A percentile compares a stretch with the other conserved stretches of the same genome.
phyloP scores from a whole-genome alignment of 2,329 filamentous ascomycete species.

The Botrytis tulipae region DNA sequence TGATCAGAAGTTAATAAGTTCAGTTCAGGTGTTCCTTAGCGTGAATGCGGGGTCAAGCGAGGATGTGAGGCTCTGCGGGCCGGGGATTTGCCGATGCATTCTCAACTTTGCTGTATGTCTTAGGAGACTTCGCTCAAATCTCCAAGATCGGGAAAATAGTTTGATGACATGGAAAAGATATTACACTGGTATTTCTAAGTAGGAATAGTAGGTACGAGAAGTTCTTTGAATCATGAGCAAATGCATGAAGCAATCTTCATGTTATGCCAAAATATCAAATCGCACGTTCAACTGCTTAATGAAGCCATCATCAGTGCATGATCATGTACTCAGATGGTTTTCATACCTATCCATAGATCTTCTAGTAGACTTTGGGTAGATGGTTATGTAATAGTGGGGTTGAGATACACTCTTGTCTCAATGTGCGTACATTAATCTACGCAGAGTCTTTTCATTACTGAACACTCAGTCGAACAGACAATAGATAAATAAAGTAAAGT shows the following conservation, averaged over 20 bases:
- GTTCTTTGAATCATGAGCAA: not conserved
- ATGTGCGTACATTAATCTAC: not conserved
- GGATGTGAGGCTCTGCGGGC: conserved; percentile 1
- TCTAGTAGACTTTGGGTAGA: too few species aligned
- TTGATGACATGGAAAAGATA: too few species aligned
- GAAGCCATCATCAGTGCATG: not conserved
- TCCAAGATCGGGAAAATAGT: not conserved
- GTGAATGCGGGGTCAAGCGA: conserved; percentile 10
- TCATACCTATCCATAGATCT: not conserved
- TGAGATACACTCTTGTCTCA: not conserved
- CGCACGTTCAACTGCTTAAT: not conserved
- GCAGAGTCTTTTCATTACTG: not conserved
- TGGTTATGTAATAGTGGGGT: too few species aligned
- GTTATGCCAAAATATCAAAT: not conserved
- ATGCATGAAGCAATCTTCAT: not conserved
- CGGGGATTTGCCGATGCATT: not conserved
- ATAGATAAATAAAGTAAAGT: not conserved
- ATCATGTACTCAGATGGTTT: not conserved
- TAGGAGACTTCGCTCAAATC: not conserved
- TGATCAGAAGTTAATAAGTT: not conserved
- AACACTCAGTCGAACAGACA: not conserved
- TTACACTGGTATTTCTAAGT: not conserved
- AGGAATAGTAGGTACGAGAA: not conserved
- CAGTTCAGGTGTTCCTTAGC: not conserved
- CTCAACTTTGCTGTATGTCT: not conserved